Evolutionary conservation across 2,329 filamentous ascomycete species (phyloP), one percentile per base, ranked within the genome.

Genomic region (Mariannaea elegans): DNA sequence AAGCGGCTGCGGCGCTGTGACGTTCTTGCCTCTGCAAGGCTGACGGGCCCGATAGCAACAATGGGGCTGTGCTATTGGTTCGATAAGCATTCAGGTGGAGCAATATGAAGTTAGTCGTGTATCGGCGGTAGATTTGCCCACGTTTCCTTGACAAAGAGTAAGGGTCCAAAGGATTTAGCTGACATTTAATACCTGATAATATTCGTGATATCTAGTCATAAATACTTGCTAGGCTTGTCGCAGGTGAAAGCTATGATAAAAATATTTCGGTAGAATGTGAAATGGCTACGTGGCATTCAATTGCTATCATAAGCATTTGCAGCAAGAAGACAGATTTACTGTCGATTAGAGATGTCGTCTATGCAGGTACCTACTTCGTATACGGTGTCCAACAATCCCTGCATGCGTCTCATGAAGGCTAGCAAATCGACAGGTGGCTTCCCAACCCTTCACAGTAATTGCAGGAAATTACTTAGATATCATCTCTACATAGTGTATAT

Each of bases 21-120:
- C 62, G 67, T 67, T 59, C 54, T 47, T 58, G 53, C 44, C 53
- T 18, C 57, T 71, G 69, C 68, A 71, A 71, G 69, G 69, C 69
- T 71, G 69, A 66, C 13, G 41, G 38, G 29, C 12, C n/a, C 48
- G 60, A 65, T 64, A 65, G 60, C 57, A 0, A 0, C 2, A 0
- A 7, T 0, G 2, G 14, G 7, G n/a, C 16, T 19, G 0, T 16
- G 8, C 32, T 6, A 70, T 70, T 71, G 68, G 68, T 10, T 23
- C 59, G 65, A 70, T 71, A 68, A 67, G 48, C 12, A 2, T 8
- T 6, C 12, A 1, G 21, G 60, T 53, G 64, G 64, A 34, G 36
- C 56, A 5, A 19, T 14, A n/a, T 36, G 18, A 52, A 49, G 39
- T 55, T 55, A 54, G 52, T 63, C 44, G 61, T 19, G 61, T 41